phyloP scores from a whole-genome alignment of 495 filamentous ascomycete genomes.

The Talaromyces wortmannii region DNA sequence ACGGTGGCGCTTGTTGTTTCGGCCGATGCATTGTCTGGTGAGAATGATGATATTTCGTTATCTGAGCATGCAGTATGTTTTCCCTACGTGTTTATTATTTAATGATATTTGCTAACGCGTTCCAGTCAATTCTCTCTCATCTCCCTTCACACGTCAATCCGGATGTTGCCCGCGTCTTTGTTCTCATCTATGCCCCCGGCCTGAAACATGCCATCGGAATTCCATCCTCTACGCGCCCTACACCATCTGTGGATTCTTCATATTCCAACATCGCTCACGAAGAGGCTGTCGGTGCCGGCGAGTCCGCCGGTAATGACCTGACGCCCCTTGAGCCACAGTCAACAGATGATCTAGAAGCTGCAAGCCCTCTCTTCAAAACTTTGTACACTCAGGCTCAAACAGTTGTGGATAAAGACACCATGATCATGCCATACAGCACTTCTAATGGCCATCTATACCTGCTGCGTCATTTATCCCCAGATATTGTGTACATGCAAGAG shows the following conservation, averaged over 20 bases:
- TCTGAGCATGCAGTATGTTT: conserved; percentile 71
- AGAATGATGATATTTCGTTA: conserved; percentile 51
- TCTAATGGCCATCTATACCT: conserved; percentile 72
- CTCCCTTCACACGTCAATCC: conserved; percentile 67
- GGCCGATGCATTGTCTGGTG: conserved; percentile 55
- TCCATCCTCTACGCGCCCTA: conserved; percentile 30
- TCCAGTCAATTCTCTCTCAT: conserved; percentile 81
- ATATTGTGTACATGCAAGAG: conserved; percentile 79
- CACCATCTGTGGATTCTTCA: conserved; percentile 70
- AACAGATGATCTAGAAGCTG: conserved; percentile 25
- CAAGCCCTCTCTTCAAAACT: conserved; percentile 58
- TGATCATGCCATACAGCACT: conserved; percentile 84
- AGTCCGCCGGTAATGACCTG: conserved; percentile 50
- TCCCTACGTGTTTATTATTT: neutral
- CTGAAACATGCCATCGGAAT: conserved; percentile 55
- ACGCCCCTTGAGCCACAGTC: conserved; percentile 36
- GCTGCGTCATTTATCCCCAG: conserved; percentile 72
- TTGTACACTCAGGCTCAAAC: conserved; percentile 67
- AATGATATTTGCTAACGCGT: conserved; percentile 11
- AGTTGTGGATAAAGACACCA: conserved; percentile 73
- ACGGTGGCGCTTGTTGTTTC: conserved; percentile 81
- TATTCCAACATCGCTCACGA: conserved; percentile 81
- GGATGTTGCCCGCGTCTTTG: conserved; percentile 64
- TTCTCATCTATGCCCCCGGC: conserved; percentile 80
- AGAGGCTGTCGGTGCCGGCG: conserved; percentile 61